Conservation (phyloP, 2,329 filamentous ascomycete species). For the Paraphaeosphaeria sporulosa region DNA sequence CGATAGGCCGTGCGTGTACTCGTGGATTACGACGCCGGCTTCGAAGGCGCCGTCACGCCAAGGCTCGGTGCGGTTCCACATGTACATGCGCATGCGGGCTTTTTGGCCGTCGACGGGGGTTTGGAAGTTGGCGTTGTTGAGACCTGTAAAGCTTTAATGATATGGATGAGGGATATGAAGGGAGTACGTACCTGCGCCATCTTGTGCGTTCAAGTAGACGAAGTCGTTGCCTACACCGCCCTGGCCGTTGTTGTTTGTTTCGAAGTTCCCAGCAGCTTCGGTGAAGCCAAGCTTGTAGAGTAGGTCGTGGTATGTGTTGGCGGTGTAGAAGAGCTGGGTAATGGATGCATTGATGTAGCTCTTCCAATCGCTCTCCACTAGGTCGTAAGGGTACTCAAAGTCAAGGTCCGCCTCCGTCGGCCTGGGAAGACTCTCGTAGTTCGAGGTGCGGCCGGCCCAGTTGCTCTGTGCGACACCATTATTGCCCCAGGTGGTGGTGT, state of each 20-base stretch:
- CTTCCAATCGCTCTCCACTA: slow-evolving; percentile 32
- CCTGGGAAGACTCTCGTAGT: slow-evolving; percentile 60
- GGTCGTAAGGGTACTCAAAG: slow-evolving; percentile 51
- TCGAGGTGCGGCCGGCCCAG: slow-evolving; percentile 42
- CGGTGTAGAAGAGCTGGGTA: slow-evolving; percentile 68
- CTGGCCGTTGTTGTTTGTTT: slow-evolving; percentile 63
- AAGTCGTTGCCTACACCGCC: slow-evolving; percentile 62
- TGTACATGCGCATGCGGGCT: slow-evolving; percentile 66
- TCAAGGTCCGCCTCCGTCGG: slow-evolving; percentile 53
- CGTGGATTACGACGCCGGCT: slow-evolving; percentile 66
- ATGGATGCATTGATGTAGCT: slow-evolving; percentile 63
- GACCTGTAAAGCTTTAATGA: slow-evolving; percentile 47
- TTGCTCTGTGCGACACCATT: slow-evolving; percentile 65
- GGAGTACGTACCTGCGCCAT: slow-evolving; percentile 60
- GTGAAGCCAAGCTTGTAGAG: slow-evolving; percentile 66
- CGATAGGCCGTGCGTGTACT: slow-evolving; percentile 56
- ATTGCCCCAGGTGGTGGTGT: slow-evolving; percentile 65
- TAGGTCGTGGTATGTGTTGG: slow-evolving; percentile 67
- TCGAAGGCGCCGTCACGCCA: slow-evolving; percentile 66
- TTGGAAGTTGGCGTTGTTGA: slow-evolving; percentile 65
- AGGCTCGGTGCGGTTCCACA: slow-evolving; percentile 60
- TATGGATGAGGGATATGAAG: neutral
- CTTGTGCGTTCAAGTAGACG: slow-evolving; percentile 65
- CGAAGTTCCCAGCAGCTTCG: slow-evolving; percentile 67
- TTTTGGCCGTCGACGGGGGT: slow-evolving; percentile 61